Base-by-base conservation (phyloP, 73 alveolate genomes). In the Effrenium voratum region DNA sequence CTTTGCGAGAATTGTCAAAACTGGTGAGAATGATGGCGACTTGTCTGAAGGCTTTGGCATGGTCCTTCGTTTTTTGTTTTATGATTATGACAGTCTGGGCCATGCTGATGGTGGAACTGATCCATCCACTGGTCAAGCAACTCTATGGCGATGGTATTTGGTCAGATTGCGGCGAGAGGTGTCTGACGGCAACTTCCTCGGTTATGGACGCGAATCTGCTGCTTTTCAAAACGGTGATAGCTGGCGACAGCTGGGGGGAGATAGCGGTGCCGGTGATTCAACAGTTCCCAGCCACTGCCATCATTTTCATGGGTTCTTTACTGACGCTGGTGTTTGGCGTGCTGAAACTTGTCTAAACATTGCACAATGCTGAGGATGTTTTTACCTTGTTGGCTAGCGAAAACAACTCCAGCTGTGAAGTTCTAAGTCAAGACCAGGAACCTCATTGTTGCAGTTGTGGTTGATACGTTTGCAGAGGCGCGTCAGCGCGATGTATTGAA, bases 241-340 rank as follows among this genome's bases (percentile, higher is more conserved):
- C 96, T 34, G 96, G 96, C n/a, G 96, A 90, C 75, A 66, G 87
- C 77, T 90, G 96, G 96, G 96, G 96, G 32, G 52, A 44, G n/a
- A 90, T 90, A 30, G 96, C 96, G 55, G 96, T 90, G 41, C 96
- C 96, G 15, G 76, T 90, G 41, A 90, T 90, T 40, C 57, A 50
- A 46, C 32, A 45, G 36, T 70, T 34, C 50, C 96, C 96, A 2
- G 45, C 60, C 72, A 90, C 96, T 4, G 96, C 96, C 5, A 68
- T 90, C 30, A 59, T 90, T 43, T 90, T 90, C 55, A 44, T 38
- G 43, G 96, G 96, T 52, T 68, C 87, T 19, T 38, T 90, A 75
- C 86, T 90, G 45, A 90, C 96, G 52, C 73, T 90, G 38, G 96
- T 90, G 12, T 90, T 90, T 34, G 96, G 96, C 26, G 96, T 90